Evolutionary conservation across 257 asterid species (phyloP), one percentile per base, ranked within the genome.

Genomic region (Anisodus acutangulus): DNA sequence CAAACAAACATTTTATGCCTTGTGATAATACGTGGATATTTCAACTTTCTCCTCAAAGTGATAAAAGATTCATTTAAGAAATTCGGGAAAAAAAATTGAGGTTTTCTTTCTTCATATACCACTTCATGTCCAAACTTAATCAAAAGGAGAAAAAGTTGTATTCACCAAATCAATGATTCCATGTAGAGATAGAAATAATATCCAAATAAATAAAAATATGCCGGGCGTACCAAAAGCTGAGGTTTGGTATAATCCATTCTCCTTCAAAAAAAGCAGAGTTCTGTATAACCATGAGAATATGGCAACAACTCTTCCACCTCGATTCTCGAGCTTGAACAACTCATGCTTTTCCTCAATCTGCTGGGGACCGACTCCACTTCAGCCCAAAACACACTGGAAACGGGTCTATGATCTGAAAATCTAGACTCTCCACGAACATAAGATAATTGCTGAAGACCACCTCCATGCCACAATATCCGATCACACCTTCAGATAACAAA

Each of bases 331-430:
- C 93, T 89, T 51, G 99, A 97, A 88, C 92, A 90, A 81, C 99
- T 97, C 93, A 87, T 92, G 88, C 96, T 97, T 88, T 91, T 97
- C 88, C 98, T 94, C 88, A 94, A 91, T 86, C 96, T 86, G 87
- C 87, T 93, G 12, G 99, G 98, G 90, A 93, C 92, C 7, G 98
- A 95, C 85, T 95, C 98, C 6, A 97, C 92, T 88, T 97, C 99
- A 2, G 97, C 97, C 98, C 96, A 93, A 88, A 97, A 97, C 78
- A 94, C 91, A 79, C 98, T 95, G 0, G 99, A 97, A 82, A 97
- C 99, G 0, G 98, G 98, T 78, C 99, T 90, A 70, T 97, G 99
- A 90, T 95, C 99, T 11, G 99, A 97, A 90, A 97, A 97, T 85
- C 91, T 92, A 3, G 96, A 95, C 78, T 97, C 99, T 19, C 99